Base-by-base conservation (phyloP, 352 stramenopile genomes). In the Pythium phragmitis region DNA sequence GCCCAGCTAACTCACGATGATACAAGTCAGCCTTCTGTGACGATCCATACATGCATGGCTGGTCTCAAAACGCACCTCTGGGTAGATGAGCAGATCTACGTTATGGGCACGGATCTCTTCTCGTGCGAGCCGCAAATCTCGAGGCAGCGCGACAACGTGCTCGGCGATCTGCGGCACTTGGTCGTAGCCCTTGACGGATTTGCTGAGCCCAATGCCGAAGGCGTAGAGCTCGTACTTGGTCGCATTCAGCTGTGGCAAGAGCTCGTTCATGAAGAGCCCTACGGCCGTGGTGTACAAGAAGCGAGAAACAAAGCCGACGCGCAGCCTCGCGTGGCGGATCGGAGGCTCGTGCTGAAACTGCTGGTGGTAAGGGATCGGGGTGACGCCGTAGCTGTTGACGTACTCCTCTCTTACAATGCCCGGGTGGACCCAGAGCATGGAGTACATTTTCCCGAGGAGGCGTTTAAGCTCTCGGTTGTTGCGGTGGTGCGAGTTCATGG, bases 211-310 rank as follows among this genome's bases (percentile, higher is more conserved):
- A 43, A 94, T 63, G 7, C 73, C 79, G 60, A 92, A 92, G 4
- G 83, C 73, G 33, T 85, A 73, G n/a, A 85, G 72, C 30, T 94
- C 77, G 70, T 88, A 94, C 67, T 85, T 88, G 57, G 60, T 68
- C 19, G 46, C 56, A 47, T 91, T 68, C 7, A 94, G 62, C 37
- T 75, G 73, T 2, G 71, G 70, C 13, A 94, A 63, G n/a, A 94
- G 59, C 58, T 90, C 77, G 30, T 75, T 74, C 70, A 91, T 80
- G 59, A 79, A 88, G 28, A 87, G 50, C 1, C 80, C 77, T n/a
- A 84, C 74, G 21, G 67, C 65, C 6, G 71, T 52, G 59, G 72
- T 86, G 33, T 79, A 82, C 14, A 89, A 73, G 62, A 82, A 87
- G 13, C 82, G 79, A 6, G 77, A 85, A 14, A 89, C 75, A 46